Conservation (phyloP, 2,329 filamentous ascomycete genomes). For the Penicillium sp. region DNA sequence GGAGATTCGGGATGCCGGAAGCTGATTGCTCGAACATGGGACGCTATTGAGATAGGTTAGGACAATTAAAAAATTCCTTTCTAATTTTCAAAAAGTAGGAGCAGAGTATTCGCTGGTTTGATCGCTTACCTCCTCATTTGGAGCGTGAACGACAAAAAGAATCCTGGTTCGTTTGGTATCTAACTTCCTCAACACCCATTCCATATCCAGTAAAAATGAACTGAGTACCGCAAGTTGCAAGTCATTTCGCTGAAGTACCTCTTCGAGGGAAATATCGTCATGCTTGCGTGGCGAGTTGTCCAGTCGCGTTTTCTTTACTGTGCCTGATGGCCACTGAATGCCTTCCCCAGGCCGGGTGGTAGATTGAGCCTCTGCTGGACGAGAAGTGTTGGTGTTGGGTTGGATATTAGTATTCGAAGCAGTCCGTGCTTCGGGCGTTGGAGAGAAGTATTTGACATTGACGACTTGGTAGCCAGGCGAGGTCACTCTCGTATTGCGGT, state of each 20-base stretch:
- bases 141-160: slow-evolving; percentile 66
- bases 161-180: slow-evolving; percentile 64
- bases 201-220: slow-evolving; percentile 82
- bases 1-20: slow-evolving; percentile 57
- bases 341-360: background rate
- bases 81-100: background rate
- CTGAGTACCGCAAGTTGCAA: slow-evolving; percentile 80
- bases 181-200: slow-evolving; percentile 77
- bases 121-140: slow-evolving; percentile 49
- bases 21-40: slow-evolving; percentile 44
- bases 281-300: slow-evolving; percentile 62
- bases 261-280: slow-evolving; percentile 85
- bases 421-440: background rate
- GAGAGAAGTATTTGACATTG: background rate
- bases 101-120: too few species aligned
- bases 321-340: slow-evolving; percentile 60
- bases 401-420: background rate
- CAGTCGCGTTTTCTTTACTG: slow-evolving; percentile 81
- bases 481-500: background rate
- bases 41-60: background rate
- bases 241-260: slow-evolving; percentile 74
- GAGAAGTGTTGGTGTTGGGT: background rate
- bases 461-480: background rate
- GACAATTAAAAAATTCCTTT: background rate
- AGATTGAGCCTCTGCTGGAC: slow-evolving; percentile 10